These are phyloP conservation scores for Colletotrichum sp. DNA, from an alignment of 2,329 filamentous ascomycete species.

Conservation along the genomic window DNA sequence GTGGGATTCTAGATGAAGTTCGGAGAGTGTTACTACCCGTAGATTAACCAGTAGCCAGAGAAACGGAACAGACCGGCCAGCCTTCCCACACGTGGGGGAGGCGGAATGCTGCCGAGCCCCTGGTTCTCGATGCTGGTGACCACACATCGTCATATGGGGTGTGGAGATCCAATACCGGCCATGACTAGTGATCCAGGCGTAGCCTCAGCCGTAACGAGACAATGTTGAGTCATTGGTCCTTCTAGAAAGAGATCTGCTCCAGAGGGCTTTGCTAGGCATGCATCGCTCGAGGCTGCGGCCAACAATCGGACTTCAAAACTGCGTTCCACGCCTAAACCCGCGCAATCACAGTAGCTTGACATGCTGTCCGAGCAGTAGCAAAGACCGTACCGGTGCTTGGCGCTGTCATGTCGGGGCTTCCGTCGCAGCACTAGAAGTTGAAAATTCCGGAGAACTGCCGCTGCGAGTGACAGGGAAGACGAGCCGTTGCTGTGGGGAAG, in stretches of 20 bases:
- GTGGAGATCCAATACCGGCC: background rate
- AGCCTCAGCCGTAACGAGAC: background rate
- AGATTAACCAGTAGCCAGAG: background rate
- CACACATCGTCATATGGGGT: background rate
- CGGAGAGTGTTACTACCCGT: background rate
- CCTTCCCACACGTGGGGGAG: background rate
- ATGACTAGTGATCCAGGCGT: constrained; percentile 5
- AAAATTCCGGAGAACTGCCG: constrained; percentile 1
- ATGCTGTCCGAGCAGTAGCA: background rate
- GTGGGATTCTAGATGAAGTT: background rate
- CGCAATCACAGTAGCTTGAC: background rate
- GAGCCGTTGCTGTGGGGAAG: constrained; percentile 1
- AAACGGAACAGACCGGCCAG: background rate
- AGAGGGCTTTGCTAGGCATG: background rate
- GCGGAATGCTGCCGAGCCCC: constrained; percentile 2
- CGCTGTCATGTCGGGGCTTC: background rate
- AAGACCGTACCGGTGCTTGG: background rate
- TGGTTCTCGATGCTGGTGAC: background rate
- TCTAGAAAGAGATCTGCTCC: background rate
- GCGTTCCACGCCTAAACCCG: background rate
- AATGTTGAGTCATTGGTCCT: constrained; percentile 2
- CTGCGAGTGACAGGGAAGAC: background rate
- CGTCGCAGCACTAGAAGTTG: background rate
- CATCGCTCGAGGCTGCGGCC: background rate
- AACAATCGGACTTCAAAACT: background rate